phyloP scores from a whole-genome alignment of 1,284 basidiomycete genomes.

The Apiotrichum gracile region DNA sequence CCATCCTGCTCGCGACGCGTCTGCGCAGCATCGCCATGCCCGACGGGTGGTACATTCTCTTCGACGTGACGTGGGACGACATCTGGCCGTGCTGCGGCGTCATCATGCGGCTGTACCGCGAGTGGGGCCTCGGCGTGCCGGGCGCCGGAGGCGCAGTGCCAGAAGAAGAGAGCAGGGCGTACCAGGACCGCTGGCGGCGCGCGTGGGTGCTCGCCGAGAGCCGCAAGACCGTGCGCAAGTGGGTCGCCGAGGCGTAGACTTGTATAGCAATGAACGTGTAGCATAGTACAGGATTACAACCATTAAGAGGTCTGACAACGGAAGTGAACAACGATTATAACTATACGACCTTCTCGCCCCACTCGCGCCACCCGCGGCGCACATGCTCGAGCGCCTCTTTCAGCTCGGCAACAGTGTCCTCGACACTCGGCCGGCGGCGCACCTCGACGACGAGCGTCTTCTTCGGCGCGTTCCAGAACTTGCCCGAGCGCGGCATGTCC shows the following conservation, averaged over 20 bases:
- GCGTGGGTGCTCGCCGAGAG: slow-evolving; percentile 52
- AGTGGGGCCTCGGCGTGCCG: slow-evolving; percentile 28
- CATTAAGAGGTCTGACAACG: too few relatives aligned
- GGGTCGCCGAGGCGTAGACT: slow-evolving; percentile 40
- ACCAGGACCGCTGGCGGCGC: slow-evolving; percentile 53
- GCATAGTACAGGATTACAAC: too few relatives aligned
- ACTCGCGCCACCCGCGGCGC: slow-evolving; percentile 21
- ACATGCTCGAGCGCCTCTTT: slow-evolving; percentile 32
- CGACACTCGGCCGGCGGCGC: slow-evolving; percentile 17
- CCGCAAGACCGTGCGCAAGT: slow-evolving; percentile 43
- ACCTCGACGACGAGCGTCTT: slow-evolving; percentile 32
- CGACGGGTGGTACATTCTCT: slow-evolving; percentile 78
- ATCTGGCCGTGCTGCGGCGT: slow-evolving; percentile 71
- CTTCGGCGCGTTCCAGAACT: slow-evolving; percentile 6
- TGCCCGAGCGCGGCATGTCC: background rate
- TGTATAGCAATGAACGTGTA: background rate
- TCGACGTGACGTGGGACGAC: slow-evolving; percentile 79
- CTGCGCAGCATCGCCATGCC: slow-evolving; percentile 67
- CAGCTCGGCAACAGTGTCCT: slow-evolving; percentile 24
- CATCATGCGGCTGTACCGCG: slow-evolving; percentile 63
- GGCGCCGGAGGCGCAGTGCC: slow-evolving; percentile 25
- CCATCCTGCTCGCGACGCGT: slow-evolving; percentile 69
- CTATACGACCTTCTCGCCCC: slow-evolving; percentile 21
- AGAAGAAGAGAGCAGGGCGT: slow-evolving; percentile 26
- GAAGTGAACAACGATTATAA: background rate